Evolutionary conservation across 805 yeast species (phyloP), one percentile per base, ranked within the genome.

Genomic region (Metschnikowia kofuensis): DNA sequence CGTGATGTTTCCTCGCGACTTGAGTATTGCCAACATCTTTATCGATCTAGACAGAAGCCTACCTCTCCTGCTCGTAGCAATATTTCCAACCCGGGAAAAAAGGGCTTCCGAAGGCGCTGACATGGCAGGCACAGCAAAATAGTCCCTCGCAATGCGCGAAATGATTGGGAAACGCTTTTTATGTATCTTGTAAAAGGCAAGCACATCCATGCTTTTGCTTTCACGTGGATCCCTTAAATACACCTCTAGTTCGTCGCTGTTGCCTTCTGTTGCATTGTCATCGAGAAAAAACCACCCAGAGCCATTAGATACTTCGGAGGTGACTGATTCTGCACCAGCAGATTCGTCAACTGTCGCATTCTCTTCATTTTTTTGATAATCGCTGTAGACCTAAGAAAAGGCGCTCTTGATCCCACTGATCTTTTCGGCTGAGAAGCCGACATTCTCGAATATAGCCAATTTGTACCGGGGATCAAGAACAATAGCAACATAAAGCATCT

Each of bases 401-500:
- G 7, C 8, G 3, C 14, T 14, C 11, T 31, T 15, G n/a, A 31
- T 15, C n/a, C 28, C 42, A n/a, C 28, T 10, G 28, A 40, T 40
- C 27, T 30, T 40, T 8, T 13, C 6, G 9, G n/a, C 10, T 30
- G 42, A 40, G 7, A 40, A 40, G 8, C 36, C 13, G 7, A 38
- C 36, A 40, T 40, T 9, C n/a, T 28, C 14, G 21, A 43, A 37
- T 13, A 37, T 26, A 14, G n/a, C 41, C 12, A 43, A n/a, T 21
- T 43, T 37, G 30, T 37, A 43, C 15, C 41, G 41, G 6, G 46
- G 41, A 29, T 43, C 46, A 9, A 43, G 36, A 7, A 43, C 45
- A 30, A 31, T 30, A 36, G 41, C 40, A 21, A 43, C 30, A 43
- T 43, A 37, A 16, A 43, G 30, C 15, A 29, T 29, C 28, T 43